Evolutionary conservation across 2,329 filamentous ascomycete species (phyloP), one percentile per base, ranked within the genome.

Genomic region (Aspergillus arachidicola): DNA sequence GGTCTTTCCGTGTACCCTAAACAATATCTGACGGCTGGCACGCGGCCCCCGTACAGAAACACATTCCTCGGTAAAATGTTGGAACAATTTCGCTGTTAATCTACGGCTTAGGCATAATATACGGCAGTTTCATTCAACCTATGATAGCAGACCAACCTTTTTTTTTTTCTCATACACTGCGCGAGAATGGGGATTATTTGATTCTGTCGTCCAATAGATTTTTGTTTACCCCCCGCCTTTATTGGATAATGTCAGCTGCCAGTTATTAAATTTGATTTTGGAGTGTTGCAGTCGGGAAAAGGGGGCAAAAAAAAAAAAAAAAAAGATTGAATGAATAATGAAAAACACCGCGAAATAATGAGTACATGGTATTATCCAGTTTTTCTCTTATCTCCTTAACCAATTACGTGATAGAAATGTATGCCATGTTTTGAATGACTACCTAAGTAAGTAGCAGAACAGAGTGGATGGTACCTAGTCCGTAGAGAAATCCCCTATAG

Each of bases 41-140:
- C n/a, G 21, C 34, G n/a, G 36, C 14, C 43, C 16, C 54, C 21
- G 28, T 36, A 36, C n/a, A 54, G 7, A 16, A 16, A 12, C 30
- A 34, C 9, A 36, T 34, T 54, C 51, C 51, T 54, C 51, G 51
- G 51, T 23, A 54, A 54, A 54, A 54, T 54, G 21, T 54, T 54
- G 51, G 51, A 36, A 36, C 30, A 54, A 54, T 54, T 36, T 54
- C 51, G 51, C 51, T 26, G 30, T 54, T 54, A 54, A 54, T 54
- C 16, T 54, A n/a, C 50, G 19, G 10, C 28, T 53, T 53, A 34
- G 50, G n/a, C 41, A 14, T 30, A 32, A 51, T 51, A 53, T 34
- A 54, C 51, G 21, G 30, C 21, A 36, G 34, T 54, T 54, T 5
- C 51, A 54, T 7, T 36, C 30, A 21, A 54, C 51, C 51, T 36